Conservation (phyloP, 75 land plant species). For the Pinus tabuliformis region DNA sequence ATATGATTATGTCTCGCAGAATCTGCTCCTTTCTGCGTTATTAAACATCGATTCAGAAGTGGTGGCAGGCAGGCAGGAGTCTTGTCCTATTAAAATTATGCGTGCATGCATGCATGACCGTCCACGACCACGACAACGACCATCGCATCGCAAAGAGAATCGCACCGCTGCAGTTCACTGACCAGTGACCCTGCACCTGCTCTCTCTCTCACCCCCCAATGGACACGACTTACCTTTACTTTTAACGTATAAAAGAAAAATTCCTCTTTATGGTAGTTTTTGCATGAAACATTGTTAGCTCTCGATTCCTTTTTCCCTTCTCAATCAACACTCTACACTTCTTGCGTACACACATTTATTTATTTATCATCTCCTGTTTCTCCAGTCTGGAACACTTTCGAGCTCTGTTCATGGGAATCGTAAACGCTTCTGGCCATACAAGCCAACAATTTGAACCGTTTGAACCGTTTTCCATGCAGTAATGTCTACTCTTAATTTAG, state of each 20-base stretch:
- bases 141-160: not conserved
- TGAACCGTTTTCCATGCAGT: no score
- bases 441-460: no score
- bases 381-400: not conserved
- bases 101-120: no score
- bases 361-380: no score
- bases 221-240: not conserved
- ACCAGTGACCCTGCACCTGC: not conserved
- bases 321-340: not conserved
- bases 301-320: not conserved
- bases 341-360: not conserved
- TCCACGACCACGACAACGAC: no score
- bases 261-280: not conserved
- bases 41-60: not conserved
- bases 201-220: not conserved
- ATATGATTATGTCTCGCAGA: constrained; percentile 6
- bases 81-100: no score
- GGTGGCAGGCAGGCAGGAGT: not conserved
- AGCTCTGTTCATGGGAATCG: not conserved
- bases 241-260: not conserved
- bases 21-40: not conserved
- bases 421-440: no score
- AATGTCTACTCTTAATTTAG: no score
- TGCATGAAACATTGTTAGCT: not conserved
- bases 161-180: not conserved